Percentiles rank a stretch among this genome's conserved stretches.
These are phyloP conservation scores for Tulasnella sp. DNA, from an alignment of 768 basidiomycete genomes.

Conservation along the genomic window DNA sequence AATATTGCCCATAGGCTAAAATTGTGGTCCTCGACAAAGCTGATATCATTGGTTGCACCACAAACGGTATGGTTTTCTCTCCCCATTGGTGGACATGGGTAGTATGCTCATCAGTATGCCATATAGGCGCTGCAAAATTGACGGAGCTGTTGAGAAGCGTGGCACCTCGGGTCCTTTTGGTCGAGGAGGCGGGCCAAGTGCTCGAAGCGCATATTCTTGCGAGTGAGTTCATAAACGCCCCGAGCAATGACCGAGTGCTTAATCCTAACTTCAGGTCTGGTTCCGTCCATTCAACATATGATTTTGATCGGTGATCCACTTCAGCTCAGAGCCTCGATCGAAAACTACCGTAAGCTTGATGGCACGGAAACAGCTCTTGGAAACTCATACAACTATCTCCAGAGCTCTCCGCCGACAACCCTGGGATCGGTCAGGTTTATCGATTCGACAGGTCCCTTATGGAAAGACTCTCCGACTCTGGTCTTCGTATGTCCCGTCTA, in stretches of 20 bases:
- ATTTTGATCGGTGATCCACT: constrained; percentile 69
- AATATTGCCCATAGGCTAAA: constrained; percentile 51
- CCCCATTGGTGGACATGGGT: background rate
- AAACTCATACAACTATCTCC: background rate
- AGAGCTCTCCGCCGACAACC: constrained; percentile 49
- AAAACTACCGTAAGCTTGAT: constrained; percentile 43
- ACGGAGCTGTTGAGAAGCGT: constrained; percentile 62
- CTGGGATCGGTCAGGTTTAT: constrained; percentile 56
- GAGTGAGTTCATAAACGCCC: constrained; percentile 30
- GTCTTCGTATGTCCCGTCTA: constrained; percentile 68
- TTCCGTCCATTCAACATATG: constrained; percentile 67
- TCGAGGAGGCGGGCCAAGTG: constrained; percentile 83
- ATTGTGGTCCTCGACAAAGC: constrained; percentile 57
- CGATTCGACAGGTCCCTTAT: constrained; percentile 74
- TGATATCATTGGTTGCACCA: constrained; percentile 76
- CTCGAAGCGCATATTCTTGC: constrained; percentile 74
- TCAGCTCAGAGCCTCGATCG: constrained; percentile 70
- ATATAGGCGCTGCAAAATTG: constrained; percentile 69
- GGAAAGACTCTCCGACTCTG: constrained; percentile 64
- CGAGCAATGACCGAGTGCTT: background rate
- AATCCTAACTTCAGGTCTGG: constrained; percentile 49
- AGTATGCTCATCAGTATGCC: background rate
- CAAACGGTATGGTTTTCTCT: constrained; percentile 56
- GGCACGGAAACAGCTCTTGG: constrained; percentile 40
- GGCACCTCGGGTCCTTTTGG: constrained; percentile 63